Evolutionary conservation across 352 stramenopile genomes (phyloP).

Genomic region (Phytophthora aleatoria): DNA sequence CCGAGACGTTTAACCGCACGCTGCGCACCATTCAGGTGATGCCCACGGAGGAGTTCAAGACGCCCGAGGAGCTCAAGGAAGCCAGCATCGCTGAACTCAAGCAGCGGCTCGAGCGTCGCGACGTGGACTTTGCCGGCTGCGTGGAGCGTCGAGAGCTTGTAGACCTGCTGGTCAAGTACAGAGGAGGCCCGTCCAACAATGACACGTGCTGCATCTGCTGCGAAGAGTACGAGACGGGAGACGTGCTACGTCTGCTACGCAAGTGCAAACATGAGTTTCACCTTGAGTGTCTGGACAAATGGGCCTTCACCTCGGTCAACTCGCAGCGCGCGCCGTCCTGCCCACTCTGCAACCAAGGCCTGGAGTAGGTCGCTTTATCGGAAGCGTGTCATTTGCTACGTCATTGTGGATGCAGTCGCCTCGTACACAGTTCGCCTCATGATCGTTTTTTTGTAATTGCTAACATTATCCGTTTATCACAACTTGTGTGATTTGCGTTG

Average conservation of each 20-base stretch:
- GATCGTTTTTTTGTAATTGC: slow-evolving; percentile 1
- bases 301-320: slow-evolving; percentile 81
- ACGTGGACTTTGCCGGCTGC: slow-evolving; percentile 60
- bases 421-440: slow-evolving; percentile 15
- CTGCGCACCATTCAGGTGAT: slow-evolving; percentile 82
- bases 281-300: slow-evolving; percentile 89
- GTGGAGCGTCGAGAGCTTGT: slow-evolving; percentile 80
- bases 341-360: slow-evolving; percentile 81
- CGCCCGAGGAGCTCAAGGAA: slow-evolving; percentile 57
- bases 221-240: slow-evolving; percentile 81
- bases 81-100: slow-evolving; percentile 73
- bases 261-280: slow-evolving; percentile 91
- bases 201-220: slow-evolving; percentile 90
- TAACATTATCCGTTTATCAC: too few species aligned
- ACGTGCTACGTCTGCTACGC: slow-evolving; percentile 76
- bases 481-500: not conserved
- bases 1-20: slow-evolving; percentile 73
- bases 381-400: slow-evolving; percentile 7
- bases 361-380: slow-evolving; percentile 48
- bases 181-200: slow-evolving; percentile 81
- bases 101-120: slow-evolving; percentile 68
- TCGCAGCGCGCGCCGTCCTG: slow-evolving; percentile 72
- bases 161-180: slow-evolving; percentile 70
- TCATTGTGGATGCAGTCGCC: slow-evolving; percentile 2
- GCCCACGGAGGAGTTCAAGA: slow-evolving; percentile 81